Base-by-base conservation (phyloP, 331 rosid species). In the Arachis monticola region DNA sequence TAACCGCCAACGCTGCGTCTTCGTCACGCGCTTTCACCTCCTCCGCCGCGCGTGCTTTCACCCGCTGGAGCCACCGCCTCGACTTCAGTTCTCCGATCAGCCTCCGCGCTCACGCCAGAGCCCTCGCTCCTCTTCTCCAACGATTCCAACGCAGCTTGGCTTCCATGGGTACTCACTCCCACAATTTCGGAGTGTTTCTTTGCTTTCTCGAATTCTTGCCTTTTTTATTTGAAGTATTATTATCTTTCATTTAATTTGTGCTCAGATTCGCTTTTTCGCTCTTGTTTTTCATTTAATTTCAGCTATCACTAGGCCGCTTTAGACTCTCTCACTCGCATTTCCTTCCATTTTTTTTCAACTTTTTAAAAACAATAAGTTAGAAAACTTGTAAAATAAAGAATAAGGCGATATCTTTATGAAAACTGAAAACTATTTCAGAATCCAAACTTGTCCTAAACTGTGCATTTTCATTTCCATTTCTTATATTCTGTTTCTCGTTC, bases 31-130 rank as follows among this genome's bases (percentile, higher is more conserved):
- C 45, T 66, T 77, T 68, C 70, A 73, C 63, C 62, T 69, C 87
- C 69, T 69, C 91, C 31, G 77, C 79, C 31, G 56, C 69, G 0
- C 81, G 84, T 62, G 75, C 88, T 41, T 56, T 82, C 44, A 55
- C 87, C 2, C 89, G 89, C 40, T 90, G 92, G 93, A 90, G 92
- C 85, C 92, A 84, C 83, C 88, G 96, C 55, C 80, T 88, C 65
- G 80, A 55, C 17, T 90, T 82, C 84, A 79, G 87, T 66, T 85
- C 91, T 48, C 85, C 89, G 5, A 66, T 70, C 83, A 48, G 82
- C 58, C 85, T 89, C 2, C 91, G 92, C 48, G 71, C 87, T 67
- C 96, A 87, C 84, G 76, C 91, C 92, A 86, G 87, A 44, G 89
- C 96, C 38, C 80, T 79, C 13, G 83, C 96, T 81, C 96, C 96